Conservation (phyloP, 306 rosid genomes). For the Crataegus laevigata region DNA sequence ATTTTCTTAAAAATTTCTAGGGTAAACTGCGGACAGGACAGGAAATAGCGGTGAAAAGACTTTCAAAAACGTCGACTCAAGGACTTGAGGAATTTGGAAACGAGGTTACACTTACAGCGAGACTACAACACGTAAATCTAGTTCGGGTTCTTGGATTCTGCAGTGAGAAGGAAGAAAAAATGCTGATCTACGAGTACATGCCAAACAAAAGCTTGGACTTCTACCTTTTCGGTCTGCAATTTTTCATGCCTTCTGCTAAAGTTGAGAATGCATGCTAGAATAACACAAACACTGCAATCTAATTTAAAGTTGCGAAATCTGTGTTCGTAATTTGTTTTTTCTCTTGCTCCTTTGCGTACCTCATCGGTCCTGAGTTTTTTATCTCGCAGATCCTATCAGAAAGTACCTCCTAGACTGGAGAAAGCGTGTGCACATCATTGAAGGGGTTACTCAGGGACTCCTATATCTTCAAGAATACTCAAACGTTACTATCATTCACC, state of each 20-base stretch:
- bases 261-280: too few relatives aligned
- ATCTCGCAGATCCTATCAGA: constrained; percentile 35
- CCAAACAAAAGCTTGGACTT: constrained; percentile 41
- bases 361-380: neutral
- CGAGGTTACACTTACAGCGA: constrained; percentile 40
- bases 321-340: neutral
- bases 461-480: constrained; percentile 73
- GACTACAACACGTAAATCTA: constrained; percentile 45
- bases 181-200: constrained; percentile 43
- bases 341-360: neutral
- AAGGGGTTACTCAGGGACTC: constrained; percentile 67
- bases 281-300: too few relatives aligned
- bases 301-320: neutral
- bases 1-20: neutral
- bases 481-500: constrained; percentile 55
- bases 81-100: constrained; percentile 43
- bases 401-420: constrained; percentile 35
- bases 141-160: constrained; percentile 37
- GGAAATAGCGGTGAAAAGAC: constrained; percentile 41
- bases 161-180: constrained; percentile 25
- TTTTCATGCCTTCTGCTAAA: neutral
- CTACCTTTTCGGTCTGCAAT: constrained; percentile 29
- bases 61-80: constrained; percentile 38
- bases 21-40: constrained; percentile 20
- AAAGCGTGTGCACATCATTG: constrained; percentile 46